Base-by-base conservation (phyloP, 148 eudicot species). In the Chenopodium suecicum region DNA sequence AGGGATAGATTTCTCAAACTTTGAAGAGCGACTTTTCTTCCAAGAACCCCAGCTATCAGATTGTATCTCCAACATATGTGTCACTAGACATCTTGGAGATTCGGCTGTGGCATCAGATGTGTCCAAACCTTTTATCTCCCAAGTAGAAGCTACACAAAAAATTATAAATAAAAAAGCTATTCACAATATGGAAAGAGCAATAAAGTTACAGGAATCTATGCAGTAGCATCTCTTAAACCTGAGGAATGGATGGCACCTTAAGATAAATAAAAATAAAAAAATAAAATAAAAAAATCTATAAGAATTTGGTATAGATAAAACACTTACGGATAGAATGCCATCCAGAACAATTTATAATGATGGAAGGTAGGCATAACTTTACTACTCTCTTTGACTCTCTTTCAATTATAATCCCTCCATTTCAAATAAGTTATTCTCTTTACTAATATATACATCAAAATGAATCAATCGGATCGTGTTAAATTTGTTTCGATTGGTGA, bases 51-150 rank as follows among this genome's bases (percentile, higher is more conserved):
- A 92, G 72, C 87, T 88, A 86, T 83, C 88, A 82, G 84, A 81
- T 50, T 91, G 82, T 74, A 97, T 85, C 92, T 97, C 99, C 83
- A 97, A 83, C 88, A 91, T 97, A 83, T 89, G 95, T 9, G 95
- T 92, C 77, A 94, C 88, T 62, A 97, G 89, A 86, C 95, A 94
- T 85, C 88, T 90, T 76, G 87, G 78, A 81, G 86, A 73, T 82
- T 80, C 85, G 52, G 84, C 75, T 60, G 84, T 75, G 70, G 83
- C 66, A 23, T 80, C 64, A 66, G 86, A 58, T 75, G 86, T 44
- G 83, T 72, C 87, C 85, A 97, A 86, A 85, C 79, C 85, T 84
- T 88, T 91, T 73, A 97, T 89, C 87, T 97, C 99, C 99, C 98
- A 94, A 46, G 98, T 86, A 19, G 97, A 97, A 91, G 99, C 99